A percentile compares a stretch with the other conserved stretches of the same genome.
These are phyloP conservation scores for Clonostachys byssicola DNA, from an alignment of 2,329 filamentous ascomycete species.

Conservation along the genomic window DNA sequence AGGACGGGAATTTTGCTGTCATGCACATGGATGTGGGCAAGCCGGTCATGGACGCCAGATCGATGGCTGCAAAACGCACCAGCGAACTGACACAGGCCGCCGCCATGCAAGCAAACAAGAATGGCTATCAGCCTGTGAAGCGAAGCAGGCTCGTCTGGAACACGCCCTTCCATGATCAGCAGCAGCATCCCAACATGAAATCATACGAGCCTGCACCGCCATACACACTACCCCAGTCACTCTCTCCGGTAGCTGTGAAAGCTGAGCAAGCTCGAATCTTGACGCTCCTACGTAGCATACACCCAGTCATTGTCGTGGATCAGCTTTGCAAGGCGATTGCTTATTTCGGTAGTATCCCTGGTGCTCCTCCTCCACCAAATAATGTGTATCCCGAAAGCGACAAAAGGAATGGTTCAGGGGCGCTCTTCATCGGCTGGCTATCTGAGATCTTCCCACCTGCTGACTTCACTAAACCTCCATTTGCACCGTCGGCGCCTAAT, in stretches of 20 bases:
- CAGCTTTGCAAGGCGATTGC: constrained; percentile 58
- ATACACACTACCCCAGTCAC: neutral
- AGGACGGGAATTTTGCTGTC: constrained; percentile 57
- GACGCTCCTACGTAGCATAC: constrained; percentile 49
- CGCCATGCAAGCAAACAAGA: constrained; percentile 49
- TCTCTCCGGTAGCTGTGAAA: constrained; percentile 38
- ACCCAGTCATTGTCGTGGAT: constrained; percentile 53
- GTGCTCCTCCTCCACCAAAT: constrained; percentile 44
- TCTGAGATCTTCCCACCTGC: constrained; percentile 56
- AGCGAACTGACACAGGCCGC: constrained; percentile 58
- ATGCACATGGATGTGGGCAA: constrained; percentile 55
- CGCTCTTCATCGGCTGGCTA: constrained; percentile 57
- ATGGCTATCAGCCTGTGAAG: constrained; percentile 47
- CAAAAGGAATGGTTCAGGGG: constrained; percentile 51
- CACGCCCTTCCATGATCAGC: constrained; percentile 3
- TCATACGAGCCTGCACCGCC: constrained; percentile 1
- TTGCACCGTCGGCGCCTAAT: neutral
- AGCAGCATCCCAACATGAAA: neutral
- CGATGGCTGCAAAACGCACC: constrained; percentile 53
- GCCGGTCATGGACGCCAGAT: constrained; percentile 40
- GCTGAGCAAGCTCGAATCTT: constrained; percentile 56
- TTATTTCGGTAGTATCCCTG: constrained; percentile 60
- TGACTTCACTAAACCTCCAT: constrained; percentile 6
- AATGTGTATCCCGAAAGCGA: constrained; percentile 52
- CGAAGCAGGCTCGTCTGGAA: constrained; percentile 30